phyloP scores from a whole-genome alignment of 345 rosid species.

The Aquilaria sinensis region DNA sequence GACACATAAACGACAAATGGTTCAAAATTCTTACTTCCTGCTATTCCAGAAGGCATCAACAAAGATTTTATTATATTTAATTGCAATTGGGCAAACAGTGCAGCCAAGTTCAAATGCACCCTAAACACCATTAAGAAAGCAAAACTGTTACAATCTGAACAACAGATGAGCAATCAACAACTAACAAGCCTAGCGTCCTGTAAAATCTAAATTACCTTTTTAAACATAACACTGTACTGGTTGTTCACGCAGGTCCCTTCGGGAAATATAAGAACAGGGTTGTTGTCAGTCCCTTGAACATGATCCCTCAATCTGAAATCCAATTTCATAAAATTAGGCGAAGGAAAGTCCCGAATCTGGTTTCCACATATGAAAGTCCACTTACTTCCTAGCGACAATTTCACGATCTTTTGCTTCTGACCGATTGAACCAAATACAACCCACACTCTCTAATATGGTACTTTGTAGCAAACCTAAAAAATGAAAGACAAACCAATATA shows the following conservation, averaged over 20 bases:
- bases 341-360: constrained; percentile 4
- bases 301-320: constrained; percentile 84
- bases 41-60: constrained; percentile 99
- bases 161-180: no score
- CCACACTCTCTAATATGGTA: constrained; percentile 92
- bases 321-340: constrained; percentile 14
- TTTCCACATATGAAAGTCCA: constrained; percentile 1
- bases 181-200: neutral
- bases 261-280: constrained; percentile 98
- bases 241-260: constrained; percentile 98
- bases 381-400: constrained; percentile 90
- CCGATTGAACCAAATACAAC: constrained; percentile 99
- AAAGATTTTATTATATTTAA: constrained; percentile 94
- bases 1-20: neutral
- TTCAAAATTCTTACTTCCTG: constrained; percentile 57
- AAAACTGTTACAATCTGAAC: constrained; percentile 10
- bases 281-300: constrained; percentile 80
- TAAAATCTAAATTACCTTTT: constrained; percentile 53
- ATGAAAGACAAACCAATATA: constrained; percentile 19
- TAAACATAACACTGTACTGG: constrained; percentile 96
- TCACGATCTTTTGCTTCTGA: constrained; percentile 95
- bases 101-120: constrained; percentile 97
- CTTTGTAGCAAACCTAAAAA: constrained; percentile 82
- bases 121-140: constrained; percentile 35
- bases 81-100: constrained; percentile 93